Base-by-base conservation (phyloP, 345 rosid genomes). In the Schrenkiella parvula region DNA sequence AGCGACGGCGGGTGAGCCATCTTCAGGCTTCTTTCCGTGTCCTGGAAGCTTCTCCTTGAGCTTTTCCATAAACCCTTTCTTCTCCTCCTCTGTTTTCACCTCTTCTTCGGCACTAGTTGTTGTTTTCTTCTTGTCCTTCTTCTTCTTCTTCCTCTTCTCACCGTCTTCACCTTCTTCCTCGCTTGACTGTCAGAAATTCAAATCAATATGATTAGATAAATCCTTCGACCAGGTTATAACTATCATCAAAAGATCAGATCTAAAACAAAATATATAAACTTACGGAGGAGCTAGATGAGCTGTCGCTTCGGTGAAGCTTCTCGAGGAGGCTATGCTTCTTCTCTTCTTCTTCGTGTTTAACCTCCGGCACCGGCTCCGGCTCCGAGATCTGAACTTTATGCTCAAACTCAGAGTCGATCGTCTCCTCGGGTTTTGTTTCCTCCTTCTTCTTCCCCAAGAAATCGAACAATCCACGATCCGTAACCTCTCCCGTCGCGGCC, bases 231-330 rank as follows among this genome's bases (percentile, higher is more conserved):
- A 19, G 19, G 13, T 38, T 18, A 10, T 7, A 25, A 3, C 2
- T 17, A 57, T 25, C 28, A 56, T 59, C 37, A 44, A 7, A 25
- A 53, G 17, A 65, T 48, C 15, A 37, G 41, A 74, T 41, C 32
- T 29, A 22, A 65, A 3, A 23, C 58, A 7, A 26, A 0, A 48
- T 1, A 9, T 1, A 37, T 14, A n/a, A 13, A 87, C 99, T 95
- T 86, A 95, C 99, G 41, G 97, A n/a, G n/a, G n/a, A 95, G 86
- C 95, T 87, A n/a, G 93, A 87, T 80, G 93, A 88, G 84, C 93
- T 89, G 68, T 61, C 76, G 4, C 84, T 79, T 63, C 87, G 84
- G 73, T 84, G 91, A 70, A 95, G 84, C 84, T 95, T 91, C 57
- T 85, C 92, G 11, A 85, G 58, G 15, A 91, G 82, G 50, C 82